Evolutionary conservation across 352 stramenopile species (phyloP).

Genomic region (Pythium rhizo-oryzae): DNA sequence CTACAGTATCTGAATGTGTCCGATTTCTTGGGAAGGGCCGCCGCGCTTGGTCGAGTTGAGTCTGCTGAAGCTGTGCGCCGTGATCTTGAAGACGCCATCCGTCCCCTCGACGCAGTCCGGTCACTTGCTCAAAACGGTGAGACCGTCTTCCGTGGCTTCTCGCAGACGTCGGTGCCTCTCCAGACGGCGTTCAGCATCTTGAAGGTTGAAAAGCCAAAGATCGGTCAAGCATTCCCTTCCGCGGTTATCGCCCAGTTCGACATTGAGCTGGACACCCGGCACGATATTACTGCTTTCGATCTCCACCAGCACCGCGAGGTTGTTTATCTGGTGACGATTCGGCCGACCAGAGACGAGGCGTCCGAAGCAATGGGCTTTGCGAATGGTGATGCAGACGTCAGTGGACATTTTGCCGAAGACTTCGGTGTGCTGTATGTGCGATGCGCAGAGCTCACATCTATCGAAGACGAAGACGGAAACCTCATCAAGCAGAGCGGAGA

Average conservation of each 20-base stretch:
- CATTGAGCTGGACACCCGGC: conserved; percentile 76
- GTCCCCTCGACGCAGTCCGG: conserved; percentile 56
- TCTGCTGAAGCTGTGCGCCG: conserved; percentile 82
- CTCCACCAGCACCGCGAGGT: conserved; percentile 92
- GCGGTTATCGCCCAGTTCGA: conserved; percentile 87
- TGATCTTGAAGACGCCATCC: conserved; percentile 89
- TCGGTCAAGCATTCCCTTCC: conserved; percentile 87
- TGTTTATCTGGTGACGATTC: conserved; percentile 93
- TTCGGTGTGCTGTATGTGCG: conserved; percentile 89
- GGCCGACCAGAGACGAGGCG: conserved; percentile 62
- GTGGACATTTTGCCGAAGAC: conserved; percentile 70
- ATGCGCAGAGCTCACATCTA: conserved; percentile 78
- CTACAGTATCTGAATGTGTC: conserved; percentile 94
- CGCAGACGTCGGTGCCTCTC: conserved; percentile 44
- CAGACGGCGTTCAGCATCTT: conserved; percentile 55
- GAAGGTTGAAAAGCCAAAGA: conserved; percentile 85
- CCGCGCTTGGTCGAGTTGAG: conserved; percentile 91
- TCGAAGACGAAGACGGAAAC: conserved; percentile 77
- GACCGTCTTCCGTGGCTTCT: conserved; percentile 66
- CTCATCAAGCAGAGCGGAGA: conserved; percentile 11
- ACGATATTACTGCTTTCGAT: conserved; percentile 83
- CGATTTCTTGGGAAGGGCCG: conserved; percentile 95
- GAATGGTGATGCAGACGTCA: conserved; percentile 34
- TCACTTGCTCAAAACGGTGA: conserved; percentile 41
- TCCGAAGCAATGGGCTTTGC: conserved; percentile 61